phyloP scores from a whole-genome alignment of 805 yeast species.

The baker's yeast (Saccharomyces cerevisiae) region DNA sequence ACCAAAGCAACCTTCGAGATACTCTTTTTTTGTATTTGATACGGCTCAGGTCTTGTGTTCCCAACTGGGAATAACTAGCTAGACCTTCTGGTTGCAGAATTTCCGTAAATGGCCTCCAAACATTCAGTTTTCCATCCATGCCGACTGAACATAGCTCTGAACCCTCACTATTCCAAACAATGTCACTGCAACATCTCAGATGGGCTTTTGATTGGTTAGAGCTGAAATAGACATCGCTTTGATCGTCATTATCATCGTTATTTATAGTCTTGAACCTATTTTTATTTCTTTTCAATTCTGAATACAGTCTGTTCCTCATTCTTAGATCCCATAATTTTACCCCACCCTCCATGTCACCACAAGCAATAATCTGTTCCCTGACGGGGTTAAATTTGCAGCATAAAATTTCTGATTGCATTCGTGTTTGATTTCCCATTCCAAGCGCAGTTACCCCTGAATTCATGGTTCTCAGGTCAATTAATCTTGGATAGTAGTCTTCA shows the following conservation, averaged over 20 bases:
- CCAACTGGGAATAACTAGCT: conserved; percentile 9
- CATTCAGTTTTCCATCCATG: conserved; percentile 67
- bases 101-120: conserved; percentile 44
- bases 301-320: conserved; percentile 16
- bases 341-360: conserved; percentile 78
- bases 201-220: conserved; percentile 47
- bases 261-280: conserved; percentile 2
- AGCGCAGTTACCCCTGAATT: conserved; percentile 63
- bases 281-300: conserved; percentile 13
- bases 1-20: conserved; percentile 18
- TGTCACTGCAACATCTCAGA: conserved; percentile 67
- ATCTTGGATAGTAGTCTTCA: conserved; percentile 59
- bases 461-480: conserved; percentile 66
- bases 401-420: conserved; percentile 31
- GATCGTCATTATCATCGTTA: neutral
- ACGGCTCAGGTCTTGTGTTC: conserved; percentile 16
- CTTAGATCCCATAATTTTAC: conserved; percentile 83
- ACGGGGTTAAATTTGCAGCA: conserved; percentile 70
- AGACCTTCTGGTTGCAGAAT: conserved; percentile 1
- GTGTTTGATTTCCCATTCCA: conserved; percentile 49
- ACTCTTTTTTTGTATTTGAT: conserved; percentile 19
- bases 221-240: neutral
- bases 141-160: conserved; percentile 58
- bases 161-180: conserved; percentile 67
- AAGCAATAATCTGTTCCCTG: conserved; percentile 51